Evolutionary conservation across 2,329 filamentous ascomycete species (phyloP).

Genomic region (Aspergillus sp.): DNA sequence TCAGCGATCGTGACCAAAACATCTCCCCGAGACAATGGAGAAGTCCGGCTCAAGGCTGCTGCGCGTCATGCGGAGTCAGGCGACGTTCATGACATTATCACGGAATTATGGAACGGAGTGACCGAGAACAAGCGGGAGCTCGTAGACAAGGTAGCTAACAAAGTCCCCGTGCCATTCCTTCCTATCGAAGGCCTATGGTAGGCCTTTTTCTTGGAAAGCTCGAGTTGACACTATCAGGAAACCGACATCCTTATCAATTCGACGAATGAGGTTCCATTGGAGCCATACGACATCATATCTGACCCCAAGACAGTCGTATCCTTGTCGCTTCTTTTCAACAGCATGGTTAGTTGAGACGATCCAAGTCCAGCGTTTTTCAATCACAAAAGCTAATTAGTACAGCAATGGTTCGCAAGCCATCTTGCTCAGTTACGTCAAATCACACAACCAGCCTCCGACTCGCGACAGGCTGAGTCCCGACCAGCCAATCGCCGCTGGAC

Average conservation of each 20-base stretch:
- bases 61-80: slow-evolving; percentile 68
- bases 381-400: slow-evolving; percentile 2
- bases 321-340: slow-evolving; percentile 87
- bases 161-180: not conserved
- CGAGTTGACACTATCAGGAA: slow-evolving; percentile 45
- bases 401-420: slow-evolving; percentile 88
- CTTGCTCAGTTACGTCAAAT: slow-evolving; percentile 80
- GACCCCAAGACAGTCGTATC: slow-evolving; percentile 84
- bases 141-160: slow-evolving; percentile 56
- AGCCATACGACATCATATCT: slow-evolving; percentile 80
- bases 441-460: slow-evolving; percentile 67
- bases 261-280: slow-evolving; percentile 62
- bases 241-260: slow-evolving; percentile 55
- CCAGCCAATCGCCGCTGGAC: slow-evolving; percentile 78
- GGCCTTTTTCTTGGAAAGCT: not conserved
- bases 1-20: slow-evolving; percentile 65
- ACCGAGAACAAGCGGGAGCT: slow-evolving; percentile 57
- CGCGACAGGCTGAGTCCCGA: slow-evolving; percentile 44
- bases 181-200: not conserved
- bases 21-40: slow-evolving; percentile 49
- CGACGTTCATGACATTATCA: slow-evolving; percentile 71
- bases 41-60: slow-evolving; percentile 70
- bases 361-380: not conserved
- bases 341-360: slow-evolving; percentile 61
- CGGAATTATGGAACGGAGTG: slow-evolving; percentile 62